Evolutionary conservation across 768 basidiomycete genomes (phyloP), one percentile per base, ranked within the genome.

Genomic region (Pleurotus sapidus): DNA sequence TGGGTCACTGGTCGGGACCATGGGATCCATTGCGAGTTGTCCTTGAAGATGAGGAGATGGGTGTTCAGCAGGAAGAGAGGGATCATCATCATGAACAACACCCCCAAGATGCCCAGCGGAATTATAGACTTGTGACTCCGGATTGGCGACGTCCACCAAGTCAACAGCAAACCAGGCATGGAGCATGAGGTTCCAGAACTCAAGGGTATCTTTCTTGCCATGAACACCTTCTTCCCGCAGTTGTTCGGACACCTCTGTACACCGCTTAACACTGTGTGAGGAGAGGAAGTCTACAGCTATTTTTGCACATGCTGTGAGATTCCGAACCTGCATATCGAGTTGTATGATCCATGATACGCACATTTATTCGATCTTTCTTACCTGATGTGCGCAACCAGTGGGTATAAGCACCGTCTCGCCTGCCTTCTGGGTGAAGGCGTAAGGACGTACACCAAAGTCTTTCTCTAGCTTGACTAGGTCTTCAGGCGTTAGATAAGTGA

Each of bases 211-310:
- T 43, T 43, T 43, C 8, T 15, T 12, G 3, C 9, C 12, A 5
- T n/a, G 15, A 11, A 11, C n/a, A 40, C 14, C 8, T 12, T 11
- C 7, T 17, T 18, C 14, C 14, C 50, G 18, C 14, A 53, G 38
- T 38, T 53, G n/a, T 17, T 14, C 15, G 23, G 37, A 38, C 15
- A 53, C 37, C 12, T 20, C 15, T n/a, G 34, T 12, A 42, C 50
- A 53, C 17, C 50, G 34, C 37, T 17, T 8, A 39, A 53, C 37
- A 53, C 50, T 53, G 15, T 53, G 50, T 12, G n/a, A 37, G 37
- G 37, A 39, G 8, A 53, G 23, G 23, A 53, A 53, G 50, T 53
- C 50, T 8, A 53, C 38, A 18, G 50, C 50, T 18, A 53, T 24
- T n/a, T 53, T 53, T 8, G 40, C 14, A 23, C 50, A 53, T 9